Evolutionary conservation across 805 yeast species (phyloP).

Genomic region (Torulaspora quercuum): DNA sequence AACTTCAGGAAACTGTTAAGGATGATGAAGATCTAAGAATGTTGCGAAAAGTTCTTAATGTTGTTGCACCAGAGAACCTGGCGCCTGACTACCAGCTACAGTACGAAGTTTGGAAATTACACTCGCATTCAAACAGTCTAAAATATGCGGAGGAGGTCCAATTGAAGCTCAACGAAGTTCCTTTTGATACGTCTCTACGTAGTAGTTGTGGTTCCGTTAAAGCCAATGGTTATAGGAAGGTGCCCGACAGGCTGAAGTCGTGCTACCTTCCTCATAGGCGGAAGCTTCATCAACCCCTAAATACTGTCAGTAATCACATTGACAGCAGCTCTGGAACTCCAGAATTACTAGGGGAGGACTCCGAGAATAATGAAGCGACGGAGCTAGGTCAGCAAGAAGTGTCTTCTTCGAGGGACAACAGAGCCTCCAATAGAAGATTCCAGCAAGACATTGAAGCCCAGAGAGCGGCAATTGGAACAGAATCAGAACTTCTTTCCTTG

Average conservation of each 20-base stretch:
- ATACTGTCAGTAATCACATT: conserved; percentile 61
- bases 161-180: conserved; percentile 27
- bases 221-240: conserved; percentile 69
- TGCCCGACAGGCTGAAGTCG: conserved; percentile 67
- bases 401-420: conserved; percentile 76
- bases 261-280: conserved; percentile 82
- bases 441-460: conserved; percentile 87
- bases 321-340: conserved; percentile 39
- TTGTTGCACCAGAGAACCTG: neutral
- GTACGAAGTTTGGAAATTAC: conserved; percentile 28
- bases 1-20: conserved; percentile 52
- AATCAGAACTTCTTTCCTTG: conserved; percentile 74
- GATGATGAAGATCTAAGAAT: conserved; percentile 72
- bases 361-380: conserved; percentile 19
- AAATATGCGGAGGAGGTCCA: conserved; percentile 18
- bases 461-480: conserved; percentile 71
- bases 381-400: conserved; percentile 32
- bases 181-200: conserved; percentile 33
- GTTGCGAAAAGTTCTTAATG: conserved; percentile 44
- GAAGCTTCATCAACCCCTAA: conserved; percentile 61
- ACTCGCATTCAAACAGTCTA: conserved; percentile 16
- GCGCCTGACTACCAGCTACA: conserved; percentile 10
- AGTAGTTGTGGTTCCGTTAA: conserved; percentile 59
- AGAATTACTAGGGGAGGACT: conserved; percentile 21
- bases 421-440: conserved; percentile 82